Percentiles rank a stretch among this genome's conserved stretches.
These are phyloP conservation scores for Aspergillus flavus DNA, from an alignment of 2,329 filamentous ascomycete genomes.

Conservation along the genomic window DNA sequence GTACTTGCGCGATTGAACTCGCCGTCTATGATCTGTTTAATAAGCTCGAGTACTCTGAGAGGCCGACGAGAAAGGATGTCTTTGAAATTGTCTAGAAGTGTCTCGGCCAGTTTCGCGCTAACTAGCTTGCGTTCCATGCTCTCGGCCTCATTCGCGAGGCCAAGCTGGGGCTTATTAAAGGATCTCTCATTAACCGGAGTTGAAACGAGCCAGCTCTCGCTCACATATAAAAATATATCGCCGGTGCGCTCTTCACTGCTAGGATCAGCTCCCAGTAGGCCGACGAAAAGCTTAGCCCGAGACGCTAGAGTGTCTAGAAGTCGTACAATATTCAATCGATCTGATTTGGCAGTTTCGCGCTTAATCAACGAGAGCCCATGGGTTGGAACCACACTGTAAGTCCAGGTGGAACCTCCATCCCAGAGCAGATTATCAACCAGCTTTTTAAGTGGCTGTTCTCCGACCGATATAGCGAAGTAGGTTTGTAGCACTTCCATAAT, in stretches of 20 bases:
- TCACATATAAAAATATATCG: constrained; percentile 47
- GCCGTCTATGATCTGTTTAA: constrained; percentile 45
- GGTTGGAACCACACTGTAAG: constrained; percentile 29
- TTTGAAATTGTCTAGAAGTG: constrained; percentile 45
- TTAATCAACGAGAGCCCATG: constrained; percentile 31
- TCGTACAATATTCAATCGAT: constrained; percentile 32
- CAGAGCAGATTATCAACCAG: constrained; percentile 45
- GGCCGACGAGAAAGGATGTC: constrained; percentile 45
- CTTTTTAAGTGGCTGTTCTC: constrained; percentile 38
- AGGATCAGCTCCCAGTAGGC: constrained; percentile 41
- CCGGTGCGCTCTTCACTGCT: constrained; percentile 43
- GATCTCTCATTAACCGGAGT: constrained; percentile 14
- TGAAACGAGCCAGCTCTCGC: constrained; percentile 44
- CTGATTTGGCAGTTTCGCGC: constrained; percentile 19
- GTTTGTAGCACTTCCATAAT: constrained; percentile 38
- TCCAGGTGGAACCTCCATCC: constrained; percentile 43
- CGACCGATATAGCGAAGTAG: constrained; percentile 45
- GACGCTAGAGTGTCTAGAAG: constrained; percentile 39
- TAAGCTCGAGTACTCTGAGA: constrained; percentile 43
- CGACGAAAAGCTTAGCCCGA: constrained; percentile 41
- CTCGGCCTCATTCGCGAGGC: constrained; percentile 24
- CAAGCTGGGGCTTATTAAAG: constrained; percentile 16
- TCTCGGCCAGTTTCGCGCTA: constrained; percentile 45
- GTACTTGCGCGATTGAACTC: constrained; percentile 29
- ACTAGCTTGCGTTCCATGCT: constrained; percentile 40